These are phyloP conservation scores for Caloboletus inedulis DNA, from an alignment of 1,284 basidiomycete species.

Conservation along the genomic window DNA sequence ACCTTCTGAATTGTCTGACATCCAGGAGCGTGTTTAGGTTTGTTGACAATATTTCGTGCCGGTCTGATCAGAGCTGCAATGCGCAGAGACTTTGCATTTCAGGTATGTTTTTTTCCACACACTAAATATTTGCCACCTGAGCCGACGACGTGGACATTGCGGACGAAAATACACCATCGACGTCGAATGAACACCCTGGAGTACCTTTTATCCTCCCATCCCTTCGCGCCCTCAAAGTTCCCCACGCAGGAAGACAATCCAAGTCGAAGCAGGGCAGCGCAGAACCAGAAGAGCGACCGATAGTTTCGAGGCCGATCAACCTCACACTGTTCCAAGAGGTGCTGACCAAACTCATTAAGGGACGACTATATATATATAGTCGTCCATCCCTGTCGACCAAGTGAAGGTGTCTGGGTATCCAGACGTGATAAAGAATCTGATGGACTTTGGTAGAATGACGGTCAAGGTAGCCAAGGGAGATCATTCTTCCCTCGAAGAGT, in stretches of 20 bases:
- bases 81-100: slow-evolving; percentile 7
- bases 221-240: slow-evolving; percentile 34
- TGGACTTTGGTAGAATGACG: too few relatives aligned
- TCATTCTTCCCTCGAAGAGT: too few relatives aligned
- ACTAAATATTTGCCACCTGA: not conserved
- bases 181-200: slow-evolving; percentile 23
- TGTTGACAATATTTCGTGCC: too few relatives aligned
- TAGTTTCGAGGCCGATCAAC: slow-evolving; percentile 55
- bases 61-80: too few relatives aligned
- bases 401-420: too few relatives aligned
- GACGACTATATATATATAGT: too few relatives aligned
- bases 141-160: slow-evolving; percentile 25
- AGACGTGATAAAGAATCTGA: too few relatives aligned
- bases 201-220: slow-evolving; percentile 51
- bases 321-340: slow-evolving; percentile 75
- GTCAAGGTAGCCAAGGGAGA: too few relatives aligned
- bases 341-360: slow-evolving; percentile 53
- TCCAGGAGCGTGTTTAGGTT: too few relatives aligned
- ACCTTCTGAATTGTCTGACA: too few relatives aligned
- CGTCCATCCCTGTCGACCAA: too few relatives aligned
- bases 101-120: slow-evolving; percentile 14
- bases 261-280: slow-evolving; percentile 18
- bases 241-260: slow-evolving; percentile 31
- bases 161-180: slow-evolving; percentile 19
- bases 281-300: slow-evolving; percentile 38